These are phyloP conservation scores for Aphanomyces cochlioides DNA, from an alignment of 352 stramenopile genomes.

Conservation along the genomic window DNA sequence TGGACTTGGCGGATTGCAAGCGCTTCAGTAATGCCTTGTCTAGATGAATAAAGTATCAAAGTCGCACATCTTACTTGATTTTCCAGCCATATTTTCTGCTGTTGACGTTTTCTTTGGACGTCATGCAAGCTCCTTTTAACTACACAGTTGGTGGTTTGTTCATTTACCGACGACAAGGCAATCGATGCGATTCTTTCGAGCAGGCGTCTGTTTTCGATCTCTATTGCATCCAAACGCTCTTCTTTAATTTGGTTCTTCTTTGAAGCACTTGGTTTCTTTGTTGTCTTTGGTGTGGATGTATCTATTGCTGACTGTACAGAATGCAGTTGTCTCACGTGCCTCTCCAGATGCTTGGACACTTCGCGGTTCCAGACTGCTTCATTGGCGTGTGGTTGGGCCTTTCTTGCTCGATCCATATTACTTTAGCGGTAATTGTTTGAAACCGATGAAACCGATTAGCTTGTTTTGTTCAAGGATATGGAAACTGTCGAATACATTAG, in stretches of 20 bases:
- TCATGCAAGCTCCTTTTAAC: slow-evolving; percentile 34
- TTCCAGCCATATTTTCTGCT: slow-evolving; percentile 67
- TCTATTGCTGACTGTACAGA: slow-evolving; percentile 72
- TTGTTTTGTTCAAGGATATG: neutral
- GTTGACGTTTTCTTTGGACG: slow-evolving; percentile 64
- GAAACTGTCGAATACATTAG: neutral
- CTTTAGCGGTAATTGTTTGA: neutral
- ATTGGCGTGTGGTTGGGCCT: slow-evolving; percentile 72
- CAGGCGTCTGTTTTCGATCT: slow-evolving; percentile 37
- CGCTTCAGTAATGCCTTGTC: slow-evolving; percentile 51
- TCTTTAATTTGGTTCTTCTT: slow-evolving; percentile 36
- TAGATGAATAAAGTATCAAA: neutral
- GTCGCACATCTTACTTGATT: slow-evolving; percentile 45
- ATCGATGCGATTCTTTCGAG: slow-evolving; percentile 33
- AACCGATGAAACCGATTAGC: neutral
- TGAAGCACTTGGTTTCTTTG: slow-evolving; percentile 5
- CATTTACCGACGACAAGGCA: slow-evolving; percentile 18
- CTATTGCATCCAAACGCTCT: slow-evolving; percentile 30
- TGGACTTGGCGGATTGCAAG: slow-evolving; percentile 58
- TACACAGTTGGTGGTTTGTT: neutral
- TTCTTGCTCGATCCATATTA: slow-evolving; percentile 61
- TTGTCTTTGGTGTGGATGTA: slow-evolving; percentile 54
- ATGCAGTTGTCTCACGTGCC: slow-evolving; percentile 61
- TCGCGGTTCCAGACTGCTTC: slow-evolving; percentile 73
- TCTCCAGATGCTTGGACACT: slow-evolving; percentile 61